Evolutionary conservation across 257 asterid genomes (phyloP).

Genomic region (Capsicum baccatum): DNA sequence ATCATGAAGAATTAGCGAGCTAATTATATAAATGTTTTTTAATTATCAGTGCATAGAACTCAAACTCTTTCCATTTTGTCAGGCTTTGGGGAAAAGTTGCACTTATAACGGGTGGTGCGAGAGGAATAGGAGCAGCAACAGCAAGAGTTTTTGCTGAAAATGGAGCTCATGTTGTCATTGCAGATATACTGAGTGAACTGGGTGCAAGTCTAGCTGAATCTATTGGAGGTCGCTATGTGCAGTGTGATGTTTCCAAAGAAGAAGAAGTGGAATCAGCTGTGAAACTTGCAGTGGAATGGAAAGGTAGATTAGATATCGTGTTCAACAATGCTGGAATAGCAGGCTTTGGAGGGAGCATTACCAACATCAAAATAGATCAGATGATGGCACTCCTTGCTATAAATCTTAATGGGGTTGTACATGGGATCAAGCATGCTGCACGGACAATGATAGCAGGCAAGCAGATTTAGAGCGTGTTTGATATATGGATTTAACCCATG

Average conservation of each 20-base stretch:
- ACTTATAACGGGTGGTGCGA: slow-evolving; percentile 18
- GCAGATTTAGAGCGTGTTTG: neutral
- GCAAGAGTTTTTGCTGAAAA: slow-evolving; percentile 28
- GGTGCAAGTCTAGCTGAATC: slow-evolving; percentile 23
- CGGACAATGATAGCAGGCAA: slow-evolving; percentile 26
- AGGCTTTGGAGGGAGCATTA: slow-evolving; percentile 29
- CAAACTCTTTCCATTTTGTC: neutral
- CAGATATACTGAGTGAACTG: neutral
- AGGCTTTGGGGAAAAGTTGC: slow-evolving; percentile 26
- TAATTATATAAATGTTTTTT: neutral
- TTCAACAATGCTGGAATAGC: slow-evolving; percentile 31
- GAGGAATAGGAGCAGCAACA: slow-evolving; percentile 28
- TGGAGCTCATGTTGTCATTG: slow-evolving; percentile 27
- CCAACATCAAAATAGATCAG: slow-evolving; percentile 19
- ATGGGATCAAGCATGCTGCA: slow-evolving; percentile 25
- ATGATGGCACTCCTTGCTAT: slow-evolving; percentile 14
- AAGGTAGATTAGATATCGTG: slow-evolving; percentile 26
- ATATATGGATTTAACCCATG: too few species aligned
- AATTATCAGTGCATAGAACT: neutral
- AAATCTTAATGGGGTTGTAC: neutral
- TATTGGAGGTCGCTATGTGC: slow-evolving; percentile 13
- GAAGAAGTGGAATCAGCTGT: slow-evolving; percentile 24
- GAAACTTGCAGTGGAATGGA: slow-evolving; percentile 23
- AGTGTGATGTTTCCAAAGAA: slow-evolving; percentile 24
- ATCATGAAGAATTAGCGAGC: too few species aligned